A percentile compares a stretch with the other conserved stretches of the same genome.
phyloP scores from a whole-genome alignment of 768 basidiomycete species.

The Pleurotus platypus region DNA sequence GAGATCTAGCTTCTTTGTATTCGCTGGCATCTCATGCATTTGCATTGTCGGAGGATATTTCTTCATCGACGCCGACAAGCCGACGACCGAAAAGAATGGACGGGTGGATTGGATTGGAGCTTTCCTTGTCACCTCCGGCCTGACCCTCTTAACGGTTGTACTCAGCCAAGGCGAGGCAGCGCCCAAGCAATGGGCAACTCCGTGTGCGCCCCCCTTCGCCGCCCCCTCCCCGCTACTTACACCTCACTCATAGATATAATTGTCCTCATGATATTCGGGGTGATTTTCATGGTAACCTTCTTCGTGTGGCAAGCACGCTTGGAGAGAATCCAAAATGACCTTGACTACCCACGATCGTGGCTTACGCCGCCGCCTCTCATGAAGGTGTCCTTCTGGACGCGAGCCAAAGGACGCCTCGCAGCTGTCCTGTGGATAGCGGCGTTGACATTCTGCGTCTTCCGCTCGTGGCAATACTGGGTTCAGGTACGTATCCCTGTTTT shows the following conservation, averaged over 20 bases:
- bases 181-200: constrained; percentile 57
- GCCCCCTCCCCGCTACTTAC: constrained; percentile 15
- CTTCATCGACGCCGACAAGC: constrained; percentile 59
- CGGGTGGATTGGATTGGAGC: constrained; percentile 81
- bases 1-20: constrained; percentile 61
- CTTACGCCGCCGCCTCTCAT: constrained; percentile 59
- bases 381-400: constrained; percentile 57
- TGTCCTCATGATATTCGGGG: constrained; percentile 57
- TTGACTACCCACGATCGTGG: constrained; percentile 16
- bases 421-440: constrained; percentile 64
- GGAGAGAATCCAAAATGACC: constrained; percentile 33
- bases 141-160: constrained; percentile 71
- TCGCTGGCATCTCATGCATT: constrained; percentile 51
- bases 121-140: constrained; percentile 53
- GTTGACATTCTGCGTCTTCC: constrained; percentile 58
- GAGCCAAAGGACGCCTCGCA: constrained; percentile 59
- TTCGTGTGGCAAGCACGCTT: constrained; percentile 64
- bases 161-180: constrained; percentile 64
- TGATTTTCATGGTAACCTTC: constrained; percentile 54
- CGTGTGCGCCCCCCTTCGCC: constrained; percentile 16
- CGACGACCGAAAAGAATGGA: constrained; percentile 34
- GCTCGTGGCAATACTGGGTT: constrained; percentile 43
- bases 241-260: constrained; percentile 53
- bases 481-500: constrained; percentile 11
- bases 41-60: constrained; percentile 50